phyloP scores from a whole-genome alignment of 768 basidiomycete genomes.

The Auricularia sp. region DNA sequence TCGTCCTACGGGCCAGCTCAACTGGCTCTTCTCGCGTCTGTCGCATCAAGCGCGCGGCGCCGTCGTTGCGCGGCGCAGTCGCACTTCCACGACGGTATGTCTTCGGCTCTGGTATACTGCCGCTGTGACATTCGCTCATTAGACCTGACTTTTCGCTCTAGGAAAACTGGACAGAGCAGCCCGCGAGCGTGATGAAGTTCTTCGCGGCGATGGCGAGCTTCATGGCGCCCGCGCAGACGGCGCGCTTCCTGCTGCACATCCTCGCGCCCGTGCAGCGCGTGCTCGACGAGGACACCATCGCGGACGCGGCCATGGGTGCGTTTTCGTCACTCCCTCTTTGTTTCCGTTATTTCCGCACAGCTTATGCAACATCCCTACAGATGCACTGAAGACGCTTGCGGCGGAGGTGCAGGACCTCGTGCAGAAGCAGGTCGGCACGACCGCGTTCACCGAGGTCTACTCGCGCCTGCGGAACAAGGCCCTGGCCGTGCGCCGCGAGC shows the following conservation, averaged over 20 bases:
- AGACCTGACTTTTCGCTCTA: no score
- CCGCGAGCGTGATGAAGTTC: conserved; percentile 74
- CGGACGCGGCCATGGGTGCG: conserved; percentile 70
- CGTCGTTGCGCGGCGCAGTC: conserved; percentile 57
- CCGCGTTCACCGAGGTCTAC: conserved; percentile 69
- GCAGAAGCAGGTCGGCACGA: conserved; percentile 79
- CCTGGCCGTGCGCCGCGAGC: conserved; percentile 54
- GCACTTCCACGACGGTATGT: conserved; percentile 36
- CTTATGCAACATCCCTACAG: conserved; percentile 27
- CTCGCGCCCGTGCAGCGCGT: conserved; percentile 81
- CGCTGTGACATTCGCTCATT: no score
- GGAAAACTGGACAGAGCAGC: conserved; percentile 77
- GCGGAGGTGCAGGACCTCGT: conserved; percentile 80
- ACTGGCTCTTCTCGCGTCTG: conserved; percentile 87
- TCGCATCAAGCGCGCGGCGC: conserved; percentile 79
- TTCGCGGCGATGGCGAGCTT: conserved; percentile 83
- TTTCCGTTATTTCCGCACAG: background rate
- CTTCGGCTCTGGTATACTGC: no score
- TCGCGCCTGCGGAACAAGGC: conserved; percentile 69
- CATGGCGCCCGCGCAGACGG: conserved; percentile 48
- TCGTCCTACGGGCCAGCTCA: background rate
- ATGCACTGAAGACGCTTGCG: conserved; percentile 71
- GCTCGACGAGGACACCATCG: conserved; percentile 74
- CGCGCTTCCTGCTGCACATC: conserved; percentile 72
- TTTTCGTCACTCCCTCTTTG: conserved; percentile 5